phyloP scores from a whole-genome alignment of 2,329 filamentous ascomycete genomes.

The Periconia sp. region DNA sequence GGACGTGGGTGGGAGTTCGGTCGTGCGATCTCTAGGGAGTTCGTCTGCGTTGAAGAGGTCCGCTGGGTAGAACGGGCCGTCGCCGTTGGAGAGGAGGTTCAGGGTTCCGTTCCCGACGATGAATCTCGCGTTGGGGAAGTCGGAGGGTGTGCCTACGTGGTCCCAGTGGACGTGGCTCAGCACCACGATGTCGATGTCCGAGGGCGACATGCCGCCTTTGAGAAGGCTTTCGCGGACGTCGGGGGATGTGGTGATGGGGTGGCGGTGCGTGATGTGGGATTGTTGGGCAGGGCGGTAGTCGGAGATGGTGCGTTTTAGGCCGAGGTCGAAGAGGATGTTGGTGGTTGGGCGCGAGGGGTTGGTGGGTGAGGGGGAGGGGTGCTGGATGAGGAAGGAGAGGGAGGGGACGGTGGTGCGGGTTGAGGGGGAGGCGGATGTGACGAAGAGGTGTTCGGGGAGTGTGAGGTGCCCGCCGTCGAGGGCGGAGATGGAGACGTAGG shows the following conservation, averaged over 20 bases:
- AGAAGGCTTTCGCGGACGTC: slow-evolving; percentile 47
- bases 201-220: slow-evolving; percentile 40
- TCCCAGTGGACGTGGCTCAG: slow-evolving; percentile 61
- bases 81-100: slow-evolving; percentile 29
- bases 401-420: slow-evolving; percentile 55
- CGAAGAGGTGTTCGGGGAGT: slow-evolving; percentile 51
- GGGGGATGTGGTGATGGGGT: slow-evolving; percentile 49
- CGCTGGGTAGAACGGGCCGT: slow-evolving; percentile 42
- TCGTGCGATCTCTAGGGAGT: slow-evolving; percentile 44
- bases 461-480: slow-evolving; percentile 45
- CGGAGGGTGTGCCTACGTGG: slow-evolving; percentile 58
- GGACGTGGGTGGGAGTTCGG: slow-evolving; percentile 45
- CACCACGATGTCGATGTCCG: slow-evolving; percentile 46
- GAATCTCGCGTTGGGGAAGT: slow-evolving; percentile 54
- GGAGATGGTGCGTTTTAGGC: slow-evolving; percentile 49
- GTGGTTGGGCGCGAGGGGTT: slow-evolving; percentile 10
- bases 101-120: slow-evolving; percentile 49
- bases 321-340: slow-evolving; percentile 57
- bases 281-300: slow-evolving; percentile 50
- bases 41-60: slow-evolving; percentile 49
- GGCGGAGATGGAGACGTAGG: slow-evolving; percentile 34
- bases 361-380: slow-evolving; percentile 38
- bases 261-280: slow-evolving; percentile 49
- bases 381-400: slow-evolving; percentile 55
- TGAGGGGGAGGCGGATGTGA: slow-evolving; percentile 47